Conservation (phyloP, 495 filamentous ascomycete species). For the Hypoxylon subgilvum region DNA sequence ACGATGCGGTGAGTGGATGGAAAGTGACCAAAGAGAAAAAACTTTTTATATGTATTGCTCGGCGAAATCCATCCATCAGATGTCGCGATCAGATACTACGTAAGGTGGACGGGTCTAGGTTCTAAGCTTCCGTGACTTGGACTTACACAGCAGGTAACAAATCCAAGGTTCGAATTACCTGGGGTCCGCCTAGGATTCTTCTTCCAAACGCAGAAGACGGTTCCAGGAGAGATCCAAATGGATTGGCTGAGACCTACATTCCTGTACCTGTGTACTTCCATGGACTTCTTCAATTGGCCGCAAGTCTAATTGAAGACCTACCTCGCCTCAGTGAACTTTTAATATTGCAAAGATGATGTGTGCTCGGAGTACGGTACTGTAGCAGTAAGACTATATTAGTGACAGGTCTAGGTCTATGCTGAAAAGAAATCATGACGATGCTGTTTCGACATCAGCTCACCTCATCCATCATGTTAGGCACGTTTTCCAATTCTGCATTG, state of each 20-base stretch:
- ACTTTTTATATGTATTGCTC: constrained; percentile 11
- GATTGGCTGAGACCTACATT: background rate
- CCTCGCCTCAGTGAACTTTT: constrained; percentile 9
- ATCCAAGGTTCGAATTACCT: constrained; percentile 23
- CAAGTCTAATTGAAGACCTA: background rate
- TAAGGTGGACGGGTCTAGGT: background rate
- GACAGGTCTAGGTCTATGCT: constrained; percentile 15
- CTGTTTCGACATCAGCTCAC: constrained; percentile 26
- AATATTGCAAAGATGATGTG: too few relatives aligned
- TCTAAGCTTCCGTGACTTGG: background rate
- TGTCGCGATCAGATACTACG: constrained; percentile 31
- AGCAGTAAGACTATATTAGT: constrained; percentile 5
- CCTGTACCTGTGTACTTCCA: background rate
- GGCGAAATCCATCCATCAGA: constrained; percentile 29
- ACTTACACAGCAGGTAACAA: constrained; percentile 17
- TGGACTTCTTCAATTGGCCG: constrained; percentile 1
- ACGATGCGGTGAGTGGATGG: constrained; percentile 23
- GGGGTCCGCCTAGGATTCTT: background rate
- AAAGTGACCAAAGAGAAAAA: constrained; percentile 10
- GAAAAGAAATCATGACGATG: constrained; percentile 22
- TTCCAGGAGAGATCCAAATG: constrained; percentile 4
- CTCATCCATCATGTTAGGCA: constrained; percentile 40
- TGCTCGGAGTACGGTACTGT: constrained; percentile 2
- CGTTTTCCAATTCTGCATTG: constrained; percentile 28
- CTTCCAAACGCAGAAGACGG: constrained; percentile 28